These are phyloP conservation scores for Pichia occidentalis DNA, from an alignment of 805 yeast genomes.

Conservation along the genomic window DNA sequence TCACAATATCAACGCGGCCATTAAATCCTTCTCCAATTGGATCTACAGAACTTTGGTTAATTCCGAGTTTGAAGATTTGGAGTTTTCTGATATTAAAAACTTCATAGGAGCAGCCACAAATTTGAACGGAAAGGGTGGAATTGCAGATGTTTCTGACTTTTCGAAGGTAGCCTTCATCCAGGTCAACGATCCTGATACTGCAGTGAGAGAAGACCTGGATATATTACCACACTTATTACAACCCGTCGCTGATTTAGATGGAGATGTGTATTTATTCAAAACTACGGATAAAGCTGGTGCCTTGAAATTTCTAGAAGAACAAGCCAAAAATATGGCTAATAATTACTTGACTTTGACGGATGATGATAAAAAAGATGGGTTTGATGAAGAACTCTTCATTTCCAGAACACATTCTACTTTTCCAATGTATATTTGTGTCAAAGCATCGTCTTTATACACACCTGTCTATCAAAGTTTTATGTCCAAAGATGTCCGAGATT, in stretches of 20 bases:
- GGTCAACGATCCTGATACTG: constrained; percentile 42
- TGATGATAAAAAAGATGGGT: constrained; percentile 15
- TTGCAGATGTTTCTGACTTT: constrained; percentile 26
- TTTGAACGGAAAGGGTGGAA: constrained; percentile 11
- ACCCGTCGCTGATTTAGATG: constrained; percentile 50
- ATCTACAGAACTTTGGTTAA: constrained; percentile 32
- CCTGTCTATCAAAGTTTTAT: constrained; percentile 54
- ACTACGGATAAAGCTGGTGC: constrained; percentile 38
- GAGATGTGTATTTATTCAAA: constrained; percentile 46
- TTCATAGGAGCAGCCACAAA: constrained; percentile 5
- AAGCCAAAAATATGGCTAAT: constrained; percentile 35
- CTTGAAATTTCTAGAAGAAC: constrained; percentile 35
- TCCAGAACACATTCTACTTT: constrained; percentile 49
- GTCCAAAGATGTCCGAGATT: constrained; percentile 55
- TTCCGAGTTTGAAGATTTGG: constrained; percentile 6
- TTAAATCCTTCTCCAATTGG: constrained; percentile 36
- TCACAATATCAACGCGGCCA: constrained; percentile 13
- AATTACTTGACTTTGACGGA: constrained; percentile 34
- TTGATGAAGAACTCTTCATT: constrained; percentile 40
- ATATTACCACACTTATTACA: constrained; percentile 56
- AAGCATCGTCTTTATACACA: constrained; percentile 48
- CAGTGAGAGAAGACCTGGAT: constrained; percentile 55
- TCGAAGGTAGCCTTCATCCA: constrained; percentile 49
- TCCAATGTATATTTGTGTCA: constrained; percentile 59
- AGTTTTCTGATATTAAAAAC: constrained; percentile 9